Evolutionary conservation across 2,329 filamentous ascomycete species (phyloP), one percentile per base, ranked within the genome.

Genomic region (Amphichorda felina): DNA sequence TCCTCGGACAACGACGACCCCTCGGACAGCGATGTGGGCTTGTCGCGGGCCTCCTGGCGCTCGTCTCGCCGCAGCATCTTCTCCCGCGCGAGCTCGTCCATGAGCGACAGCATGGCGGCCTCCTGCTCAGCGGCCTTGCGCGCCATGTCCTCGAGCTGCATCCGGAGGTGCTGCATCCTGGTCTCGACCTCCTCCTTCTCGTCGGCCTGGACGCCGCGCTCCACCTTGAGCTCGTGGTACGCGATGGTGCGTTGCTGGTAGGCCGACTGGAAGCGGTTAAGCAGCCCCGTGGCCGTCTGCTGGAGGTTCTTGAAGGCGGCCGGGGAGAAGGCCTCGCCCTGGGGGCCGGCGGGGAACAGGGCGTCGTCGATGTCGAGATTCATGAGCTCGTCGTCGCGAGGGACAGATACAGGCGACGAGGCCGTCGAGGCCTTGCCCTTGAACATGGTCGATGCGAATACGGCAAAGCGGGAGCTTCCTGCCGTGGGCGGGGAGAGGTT

Each of bases 221-320:
- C 73, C 8, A 63, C 62, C 21, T 60, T 59, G 8, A 73, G 43
- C 29, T 77, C 72, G 9, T 57, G 57, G 2, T 73, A 51, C n/a
- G 65, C 59, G 0, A 59, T 41, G 5, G 68, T 66, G 17, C 68
- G 69, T 36, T 64, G 54, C 33, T 69, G 68, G 50, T 79, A 79
- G 21, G 74, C 75, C 9, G 53, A 55, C 45, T 79, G 77, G 43
- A 79, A 68, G 47, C 61, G 68, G 16, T 56, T 59, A 17, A 80
- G 50, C 4, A 79, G 54, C 4, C 70, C 68, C 4, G 60, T 57
- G 3, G 76, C 75, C 38, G 72, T 75, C 42, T 59, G 54, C 39
- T 73, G 70, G n/a, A 78, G 59, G 47, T 73, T 77, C 49, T 74
- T 75, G 54, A 68, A 79, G 8, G 69, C 67, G 0, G 69, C 62